phyloP scores from a whole-genome alignment of 495 filamentous ascomycete species.

The Annulohypoxylon moriforme region DNA sequence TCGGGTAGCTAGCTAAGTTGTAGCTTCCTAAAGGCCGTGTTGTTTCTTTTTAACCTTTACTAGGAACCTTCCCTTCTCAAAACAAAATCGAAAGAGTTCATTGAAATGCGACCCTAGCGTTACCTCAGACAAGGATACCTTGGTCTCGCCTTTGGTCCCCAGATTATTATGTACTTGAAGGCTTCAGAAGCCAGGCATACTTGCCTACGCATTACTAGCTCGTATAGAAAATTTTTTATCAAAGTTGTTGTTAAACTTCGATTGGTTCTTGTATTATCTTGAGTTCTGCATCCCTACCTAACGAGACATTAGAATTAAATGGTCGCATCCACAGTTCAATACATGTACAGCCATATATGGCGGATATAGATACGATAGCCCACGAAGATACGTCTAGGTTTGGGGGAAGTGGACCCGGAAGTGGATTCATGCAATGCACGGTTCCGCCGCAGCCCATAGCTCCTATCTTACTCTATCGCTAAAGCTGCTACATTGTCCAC shows the following conservation, averaged over 20 bases:
- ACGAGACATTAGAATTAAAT: background rate
- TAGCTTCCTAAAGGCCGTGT: background rate
- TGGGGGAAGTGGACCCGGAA: background rate
- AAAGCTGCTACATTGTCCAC: slow-evolving; percentile 18
- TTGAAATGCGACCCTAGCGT: slow-evolving; percentile 41
- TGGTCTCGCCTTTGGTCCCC: slow-evolving; percentile 13
- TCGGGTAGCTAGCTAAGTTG: background rate
- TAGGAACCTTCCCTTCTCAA: slow-evolving; percentile 19
- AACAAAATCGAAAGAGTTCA: slow-evolving; percentile 32
- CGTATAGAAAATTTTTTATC: slow-evolving; percentile 4
- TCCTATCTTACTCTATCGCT: no score
- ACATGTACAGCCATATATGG: slow-evolving; percentile 12
- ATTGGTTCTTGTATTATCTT: background rate
- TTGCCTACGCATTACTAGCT: background rate
- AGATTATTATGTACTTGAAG: slow-evolving; percentile 19
- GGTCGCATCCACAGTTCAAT: slow-evolving; percentile 18
- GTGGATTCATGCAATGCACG: slow-evolving; percentile 2
- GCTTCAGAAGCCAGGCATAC: slow-evolving; percentile 18
- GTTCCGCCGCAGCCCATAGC: slow-evolving; percentile 17
- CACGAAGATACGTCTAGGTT: slow-evolving; percentile 9
- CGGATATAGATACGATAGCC: background rate
- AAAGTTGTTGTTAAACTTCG: background rate
- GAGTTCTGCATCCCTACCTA: background rate
- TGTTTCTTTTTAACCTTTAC: slow-evolving; percentile 24
- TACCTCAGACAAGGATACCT: slow-evolving; percentile 15